phyloP scores from a whole-genome alignment of 257 asterid genomes.

The Fraxinus excelsior region DNA sequence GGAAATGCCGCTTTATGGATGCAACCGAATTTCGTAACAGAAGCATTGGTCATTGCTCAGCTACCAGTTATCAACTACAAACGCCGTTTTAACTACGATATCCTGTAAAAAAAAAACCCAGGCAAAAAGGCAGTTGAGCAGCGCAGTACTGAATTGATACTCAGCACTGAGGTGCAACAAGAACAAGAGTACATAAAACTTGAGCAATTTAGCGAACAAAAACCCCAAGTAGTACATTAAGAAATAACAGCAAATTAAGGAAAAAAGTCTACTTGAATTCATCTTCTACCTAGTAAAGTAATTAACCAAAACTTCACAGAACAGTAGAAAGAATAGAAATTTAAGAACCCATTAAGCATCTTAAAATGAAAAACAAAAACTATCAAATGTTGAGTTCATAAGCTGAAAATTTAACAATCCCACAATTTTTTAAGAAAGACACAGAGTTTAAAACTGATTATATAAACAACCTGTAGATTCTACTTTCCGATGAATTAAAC shows the following conservation, averaged over 20 bases:
- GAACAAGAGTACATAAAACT: constrained; percentile 2
- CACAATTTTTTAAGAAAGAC: constrained; percentile 4
- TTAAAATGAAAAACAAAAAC: constrained; percentile 4
- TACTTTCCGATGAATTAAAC: not conserved
- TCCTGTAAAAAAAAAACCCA: constrained; percentile 23
- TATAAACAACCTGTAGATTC: not conserved
- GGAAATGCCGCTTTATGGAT: constrained; percentile 51
- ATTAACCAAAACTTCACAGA: not conserved
- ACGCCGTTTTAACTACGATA: not conserved
- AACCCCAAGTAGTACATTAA: too few relatives aligned
- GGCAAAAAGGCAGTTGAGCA: not conserved
- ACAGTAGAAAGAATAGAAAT: not conserved
- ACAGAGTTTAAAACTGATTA: constrained; percentile 7
- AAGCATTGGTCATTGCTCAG: constrained; percentile 59
- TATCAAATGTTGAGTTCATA: not conserved
- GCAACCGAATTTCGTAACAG: constrained; percentile 52
- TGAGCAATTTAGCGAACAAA: not conserved
- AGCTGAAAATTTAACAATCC: constrained; percentile 4
- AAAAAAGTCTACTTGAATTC: not conserved
- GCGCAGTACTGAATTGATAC: not conserved
- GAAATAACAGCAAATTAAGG: too few relatives aligned
- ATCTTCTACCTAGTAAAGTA: not conserved
- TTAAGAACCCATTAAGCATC: not conserved
- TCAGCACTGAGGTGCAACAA: not conserved
- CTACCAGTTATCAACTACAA: constrained; percentile 13